Evolutionary conservation across 1,139 yeast genomes (phyloP), one percentile per base, ranked within the genome.

Genomic region (Pichia sp.): DNA sequence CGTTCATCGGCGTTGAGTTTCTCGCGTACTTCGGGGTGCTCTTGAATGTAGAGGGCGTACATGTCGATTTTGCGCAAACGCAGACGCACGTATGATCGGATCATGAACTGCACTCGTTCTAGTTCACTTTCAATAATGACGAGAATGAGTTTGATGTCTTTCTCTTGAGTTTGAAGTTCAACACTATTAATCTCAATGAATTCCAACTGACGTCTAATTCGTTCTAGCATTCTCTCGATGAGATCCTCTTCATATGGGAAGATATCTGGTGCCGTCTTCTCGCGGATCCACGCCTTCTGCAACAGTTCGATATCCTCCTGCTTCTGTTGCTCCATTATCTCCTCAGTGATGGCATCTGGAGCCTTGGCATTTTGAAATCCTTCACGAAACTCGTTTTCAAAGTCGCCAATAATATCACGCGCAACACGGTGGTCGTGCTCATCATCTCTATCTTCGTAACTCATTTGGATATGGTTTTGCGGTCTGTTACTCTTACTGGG

Each of bases 61-160:
- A 67, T 68, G 60, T 87, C 96, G 30, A 88, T 70, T 53, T 83
- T 85, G 31, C 69, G 59, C 32, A 93, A 61, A 39, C 99, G 66
- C 3, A 91, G 72, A 41, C 98, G 69, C 25, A 88, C 65, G 55
- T 86, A 88, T 19, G 87, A 72, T 38, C 97, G 65, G 15, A 88
- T 66, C 29, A 91, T 61, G 54, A 80, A 91, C 50, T 82, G 86
- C 33, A 86, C 72, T 40, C 98, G 64, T 52, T 91, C 98, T 20
- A 91, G 69, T 51, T 91, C 98, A 4, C 94, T 82, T 55, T 91
- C 98, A 44, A 88, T 78, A 15, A 93, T 72, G 66, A 91, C 74
- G 29, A 88, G 64, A 42, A 82, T 81, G 39, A 91, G 62, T 55
- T 88, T 88, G 56, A 81, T 80, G 49, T 83, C 91, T 30, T 67